These are phyloP conservation scores for Trichoderma sp. DNA, from an alignment of 2,329 filamentous ascomycete genomes.

Conservation along the genomic window DNA sequence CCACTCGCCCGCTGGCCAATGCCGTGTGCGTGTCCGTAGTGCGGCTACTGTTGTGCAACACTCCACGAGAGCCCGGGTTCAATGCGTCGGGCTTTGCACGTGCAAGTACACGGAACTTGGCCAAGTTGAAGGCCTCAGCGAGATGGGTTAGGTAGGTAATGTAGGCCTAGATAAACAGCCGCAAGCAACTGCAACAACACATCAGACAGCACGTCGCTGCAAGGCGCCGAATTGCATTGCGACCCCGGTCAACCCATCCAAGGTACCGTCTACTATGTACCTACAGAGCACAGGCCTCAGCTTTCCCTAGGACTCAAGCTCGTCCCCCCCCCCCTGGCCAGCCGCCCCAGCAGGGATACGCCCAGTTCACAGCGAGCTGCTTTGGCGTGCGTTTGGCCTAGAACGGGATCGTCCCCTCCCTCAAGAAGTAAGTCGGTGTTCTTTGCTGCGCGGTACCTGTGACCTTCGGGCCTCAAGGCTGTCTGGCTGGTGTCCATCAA, in stretches of 20 bases:
- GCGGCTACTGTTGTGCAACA: slow-evolving; percentile 13
- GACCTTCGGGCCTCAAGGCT: slow-evolving; percentile 1
- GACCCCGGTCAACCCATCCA: background rate
- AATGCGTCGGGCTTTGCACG: slow-evolving; percentile 6
- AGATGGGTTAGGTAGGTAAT: too few relatives aligned
- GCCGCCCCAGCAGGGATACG: background rate
- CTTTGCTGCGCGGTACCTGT: background rate
- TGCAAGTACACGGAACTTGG: background rate
- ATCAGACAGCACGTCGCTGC: background rate
- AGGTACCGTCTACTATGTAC: too few relatives aligned
- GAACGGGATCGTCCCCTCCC: slow-evolving; percentile 13
- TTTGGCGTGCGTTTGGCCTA: slow-evolving; percentile 21
- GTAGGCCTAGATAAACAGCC: background rate
- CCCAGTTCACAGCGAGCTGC: background rate
- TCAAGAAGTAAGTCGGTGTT: slow-evolving; percentile 13
- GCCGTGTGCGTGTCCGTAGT: background rate
- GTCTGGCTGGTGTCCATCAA: background rate
- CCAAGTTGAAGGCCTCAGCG: background rate
- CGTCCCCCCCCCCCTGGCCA: background rate
- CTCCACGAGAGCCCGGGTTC: slow-evolving; percentile 10
- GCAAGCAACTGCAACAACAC: background rate
- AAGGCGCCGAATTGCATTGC: background rate
- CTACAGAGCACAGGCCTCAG: background rate
- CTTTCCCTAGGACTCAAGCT: background rate
- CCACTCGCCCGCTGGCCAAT: slow-evolving; percentile 17